Evolutionary conservation across 352 stramenopile species (phyloP), one percentile per base, ranked within the genome.

Genomic region (Phytopythium montanum): DNA sequence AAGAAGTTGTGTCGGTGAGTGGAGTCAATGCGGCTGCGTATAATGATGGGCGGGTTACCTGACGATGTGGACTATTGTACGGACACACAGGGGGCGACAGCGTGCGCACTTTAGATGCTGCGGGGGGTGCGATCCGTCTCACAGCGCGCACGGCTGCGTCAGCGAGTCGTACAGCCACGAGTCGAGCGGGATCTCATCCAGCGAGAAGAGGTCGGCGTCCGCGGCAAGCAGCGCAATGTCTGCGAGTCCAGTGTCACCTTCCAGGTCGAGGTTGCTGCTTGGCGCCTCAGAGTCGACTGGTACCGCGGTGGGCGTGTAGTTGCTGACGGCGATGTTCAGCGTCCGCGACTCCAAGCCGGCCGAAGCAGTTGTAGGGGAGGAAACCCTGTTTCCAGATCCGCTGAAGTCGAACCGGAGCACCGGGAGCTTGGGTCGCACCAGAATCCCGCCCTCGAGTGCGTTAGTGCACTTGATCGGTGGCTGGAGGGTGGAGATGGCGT

Each of bases 51-150:
- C 8, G 25, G 19, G 23, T 21, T 52, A 34, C 45, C 45, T 52
- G 45, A 52, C 25, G 45, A 14, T 9, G 45, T 23, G 25, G 6
- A 34, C 45, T 33, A 34, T 9, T 52, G 45, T 56, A 56, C 51
- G 51, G 13, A 56, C n/a, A 56, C n/a, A 56, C 25, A 56, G 51
- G 36, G 28, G 21, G 46, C 51, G 51, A 56, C 51, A 56, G 51
- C 51, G 18, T 28, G 25, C 21, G 16, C 25, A 33, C 21, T 3
- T 3, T 2, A 34, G 25, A 34, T 14, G 25, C 45, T 14, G n/a
- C 23, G 28, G 4, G 2, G n/a, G n/a, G n/a, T n/a, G n/a, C n/a
- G 14, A 23, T 6, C 25, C 12, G 21, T 3, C 4, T 55, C 29
- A 55, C 6, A 19, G 28, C 49, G 33, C 10, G 2, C n/a, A 34